Conservation (phyloP, 768 basidiomycete species). For the Boletus sp. region DNA sequence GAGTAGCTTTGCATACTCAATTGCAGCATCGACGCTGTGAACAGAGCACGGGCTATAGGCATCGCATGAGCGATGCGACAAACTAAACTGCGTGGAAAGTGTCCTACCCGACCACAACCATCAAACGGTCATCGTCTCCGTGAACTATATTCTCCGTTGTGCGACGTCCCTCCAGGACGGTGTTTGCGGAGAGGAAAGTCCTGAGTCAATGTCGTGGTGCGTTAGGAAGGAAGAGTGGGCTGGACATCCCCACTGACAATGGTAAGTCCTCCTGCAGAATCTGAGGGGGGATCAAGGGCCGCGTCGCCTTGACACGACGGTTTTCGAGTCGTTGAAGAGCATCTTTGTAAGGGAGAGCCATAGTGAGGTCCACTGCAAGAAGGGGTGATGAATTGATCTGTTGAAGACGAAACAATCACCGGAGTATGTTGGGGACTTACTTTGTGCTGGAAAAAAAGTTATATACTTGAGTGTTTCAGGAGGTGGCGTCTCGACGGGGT, state of each 20-base stretch:
- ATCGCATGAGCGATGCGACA: conserved; percentile 4
- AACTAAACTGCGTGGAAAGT: background rate
- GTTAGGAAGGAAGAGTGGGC: background rate
- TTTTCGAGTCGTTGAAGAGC: conserved; percentile 83
- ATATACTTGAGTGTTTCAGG: conserved; percentile 11
- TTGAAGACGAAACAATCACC: conserved; percentile 15
- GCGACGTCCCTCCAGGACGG: conserved; percentile 81
- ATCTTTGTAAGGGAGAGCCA: conserved; percentile 75
- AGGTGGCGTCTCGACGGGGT: conserved; percentile 2
- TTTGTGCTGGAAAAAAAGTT: conserved; percentile 7
- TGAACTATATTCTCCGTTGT: conserved; percentile 74
- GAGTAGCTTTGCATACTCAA: conserved; percentile 82
- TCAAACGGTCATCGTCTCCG: conserved; percentile 87
- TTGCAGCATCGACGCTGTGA: conserved; percentile 80
- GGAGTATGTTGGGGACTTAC: conserved; percentile 11
- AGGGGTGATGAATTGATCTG: conserved; percentile 9
- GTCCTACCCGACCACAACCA: conserved; percentile 84
- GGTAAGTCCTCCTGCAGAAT: conserved; percentile 94
- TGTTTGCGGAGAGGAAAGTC: conserved; percentile 77
- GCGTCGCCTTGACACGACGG: conserved; percentile 76
- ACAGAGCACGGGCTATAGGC: conserved; percentile 83
- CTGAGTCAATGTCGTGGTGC: conserved; percentile 35
- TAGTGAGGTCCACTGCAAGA: conserved; percentile 42
- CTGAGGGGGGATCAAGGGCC: conserved; percentile 91
- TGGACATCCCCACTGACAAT: conserved; percentile 44